Conservation (phyloP, 2,329 filamentous ascomycete species). For the Graphium sp. region DNA sequence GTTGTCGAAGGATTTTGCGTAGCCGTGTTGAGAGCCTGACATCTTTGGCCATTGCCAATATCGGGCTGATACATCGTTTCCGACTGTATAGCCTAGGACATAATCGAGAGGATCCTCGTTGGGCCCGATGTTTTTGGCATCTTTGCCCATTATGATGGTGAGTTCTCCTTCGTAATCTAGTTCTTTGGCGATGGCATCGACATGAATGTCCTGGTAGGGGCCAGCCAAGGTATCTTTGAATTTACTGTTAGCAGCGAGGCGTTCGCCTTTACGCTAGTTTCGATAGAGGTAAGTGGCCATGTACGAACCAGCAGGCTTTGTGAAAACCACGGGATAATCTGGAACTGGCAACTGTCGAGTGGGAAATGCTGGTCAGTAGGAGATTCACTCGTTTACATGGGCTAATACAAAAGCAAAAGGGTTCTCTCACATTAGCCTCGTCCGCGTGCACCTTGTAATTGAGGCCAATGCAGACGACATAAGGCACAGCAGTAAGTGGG, state of each 20-base stretch:
- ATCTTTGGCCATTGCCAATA: constrained; percentile 21
- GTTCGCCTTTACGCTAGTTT: no score
- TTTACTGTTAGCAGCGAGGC: no score
- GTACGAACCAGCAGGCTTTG: constrained; percentile 8
- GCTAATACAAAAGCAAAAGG: no score
- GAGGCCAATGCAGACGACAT: constrained; percentile 8
- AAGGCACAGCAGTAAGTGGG: constrained; percentile 20
- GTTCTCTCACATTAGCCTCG: neutral
- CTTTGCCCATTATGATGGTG: constrained; percentile 27
- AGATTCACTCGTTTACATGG: no score
- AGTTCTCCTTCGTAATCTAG: constrained; percentile 35
- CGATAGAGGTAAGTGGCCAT: no score
- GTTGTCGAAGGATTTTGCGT: constrained; percentile 29
- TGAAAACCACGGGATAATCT: constrained; percentile 7
- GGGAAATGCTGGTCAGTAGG: no score
- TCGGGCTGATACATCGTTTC: constrained; percentile 33
- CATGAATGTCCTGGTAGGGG: constrained; percentile 7
- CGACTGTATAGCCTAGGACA: constrained; percentile 37
- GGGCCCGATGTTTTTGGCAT: constrained; percentile 27
- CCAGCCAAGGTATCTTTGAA: constrained; percentile 7
- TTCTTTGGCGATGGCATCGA: constrained; percentile 21
- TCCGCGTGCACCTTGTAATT: constrained; percentile 9
- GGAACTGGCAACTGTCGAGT: constrained; percentile 1
- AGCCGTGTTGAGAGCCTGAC: constrained; percentile 21
- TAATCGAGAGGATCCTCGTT: constrained; percentile 29